These are phyloP conservation scores for Wickerhamiella kurtzmanii DNA, from an alignment of 805 yeast species.

Conservation along the genomic window DNA sequence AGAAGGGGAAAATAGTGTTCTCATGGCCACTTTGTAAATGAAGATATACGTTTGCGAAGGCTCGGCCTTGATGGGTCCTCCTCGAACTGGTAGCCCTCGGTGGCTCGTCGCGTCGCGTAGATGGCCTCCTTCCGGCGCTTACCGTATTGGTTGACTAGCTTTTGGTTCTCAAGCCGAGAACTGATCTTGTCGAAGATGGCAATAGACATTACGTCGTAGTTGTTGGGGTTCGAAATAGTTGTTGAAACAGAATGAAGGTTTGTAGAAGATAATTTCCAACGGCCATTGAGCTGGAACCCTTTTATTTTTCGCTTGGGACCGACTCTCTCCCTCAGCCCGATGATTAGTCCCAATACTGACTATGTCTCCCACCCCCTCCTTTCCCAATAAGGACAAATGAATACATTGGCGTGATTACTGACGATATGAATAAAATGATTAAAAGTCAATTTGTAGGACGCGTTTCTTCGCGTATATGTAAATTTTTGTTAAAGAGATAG, in stretches of 20 bases:
- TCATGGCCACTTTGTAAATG: background rate
- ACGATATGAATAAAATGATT: background rate
- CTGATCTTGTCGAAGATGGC: constrained; percentile 11
- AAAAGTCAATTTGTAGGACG: background rate
- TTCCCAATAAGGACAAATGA: background rate
- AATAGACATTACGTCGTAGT: constrained; percentile 12
- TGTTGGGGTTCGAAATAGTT: no score
- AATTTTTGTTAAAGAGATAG: no score
- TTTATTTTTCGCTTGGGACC: background rate
- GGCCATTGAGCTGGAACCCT: background rate
- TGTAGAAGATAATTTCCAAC: no score
- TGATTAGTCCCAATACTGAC: background rate
- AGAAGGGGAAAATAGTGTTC: background rate
- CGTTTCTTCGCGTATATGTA: no score
- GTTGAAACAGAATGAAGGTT: background rate
- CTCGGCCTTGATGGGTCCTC: constrained; percentile 13
- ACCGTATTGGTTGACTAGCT: constrained; percentile 20
- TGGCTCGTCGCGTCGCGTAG: constrained; percentile 16
- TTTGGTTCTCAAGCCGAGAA: constrained; percentile 19
- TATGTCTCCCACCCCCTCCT: background rate
- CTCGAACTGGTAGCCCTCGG: constrained; percentile 21
- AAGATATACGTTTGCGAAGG: constrained; percentile 9
- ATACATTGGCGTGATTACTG: background rate
- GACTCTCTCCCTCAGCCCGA: background rate
- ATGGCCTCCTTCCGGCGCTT: constrained; percentile 19